These are phyloP conservation scores for Cercospora canescens DNA, from an alignment of 2,329 filamentous ascomycete species.

Conservation along the genomic window DNA sequence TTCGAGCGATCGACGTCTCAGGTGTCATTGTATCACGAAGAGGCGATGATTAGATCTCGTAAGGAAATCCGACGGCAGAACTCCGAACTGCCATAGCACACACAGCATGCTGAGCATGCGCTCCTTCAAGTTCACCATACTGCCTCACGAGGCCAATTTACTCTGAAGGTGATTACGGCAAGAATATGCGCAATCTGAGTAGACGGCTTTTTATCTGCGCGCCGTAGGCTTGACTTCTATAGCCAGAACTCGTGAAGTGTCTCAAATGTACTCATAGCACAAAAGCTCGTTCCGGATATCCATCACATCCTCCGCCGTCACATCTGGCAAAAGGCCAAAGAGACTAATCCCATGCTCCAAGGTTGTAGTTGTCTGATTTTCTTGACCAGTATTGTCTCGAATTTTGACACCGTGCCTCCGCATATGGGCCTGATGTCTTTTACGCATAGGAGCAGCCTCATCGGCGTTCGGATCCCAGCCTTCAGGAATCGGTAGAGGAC, in stretches of 20 bases:
- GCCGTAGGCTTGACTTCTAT: not conserved
- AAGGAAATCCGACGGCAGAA: not conserved
- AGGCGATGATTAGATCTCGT: not conserved
- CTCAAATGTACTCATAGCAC: conserved; percentile 4
- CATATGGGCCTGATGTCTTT: not conserved
- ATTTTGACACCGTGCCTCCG: not conserved
- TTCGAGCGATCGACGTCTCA: not conserved
- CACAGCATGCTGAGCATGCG: too few species aligned
- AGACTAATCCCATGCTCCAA: not conserved
- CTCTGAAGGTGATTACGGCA: not conserved
- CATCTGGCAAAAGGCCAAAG: not conserved
- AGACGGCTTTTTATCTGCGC: not conserved
- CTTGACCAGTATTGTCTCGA: not conserved
- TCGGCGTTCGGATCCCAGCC: not conserved
- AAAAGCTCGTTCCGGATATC: conserved; percentile 1
- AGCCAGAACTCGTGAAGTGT: not conserved
- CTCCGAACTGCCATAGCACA: not conserved
- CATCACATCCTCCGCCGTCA: conserved; percentile 8
- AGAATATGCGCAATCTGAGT: too few species aligned
- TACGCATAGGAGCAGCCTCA: not conserved
- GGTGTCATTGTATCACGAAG: not conserved
- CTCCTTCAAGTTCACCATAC: too few species aligned
- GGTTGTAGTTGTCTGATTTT: not conserved
- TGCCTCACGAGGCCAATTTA: too few species aligned
- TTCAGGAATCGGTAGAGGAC: not conserved